A percentile compares a stretch with the other conserved stretches of the same genome.
phyloP scores from a whole-genome alignment of 345 rosid species.

The Turnera subulata region DNA sequence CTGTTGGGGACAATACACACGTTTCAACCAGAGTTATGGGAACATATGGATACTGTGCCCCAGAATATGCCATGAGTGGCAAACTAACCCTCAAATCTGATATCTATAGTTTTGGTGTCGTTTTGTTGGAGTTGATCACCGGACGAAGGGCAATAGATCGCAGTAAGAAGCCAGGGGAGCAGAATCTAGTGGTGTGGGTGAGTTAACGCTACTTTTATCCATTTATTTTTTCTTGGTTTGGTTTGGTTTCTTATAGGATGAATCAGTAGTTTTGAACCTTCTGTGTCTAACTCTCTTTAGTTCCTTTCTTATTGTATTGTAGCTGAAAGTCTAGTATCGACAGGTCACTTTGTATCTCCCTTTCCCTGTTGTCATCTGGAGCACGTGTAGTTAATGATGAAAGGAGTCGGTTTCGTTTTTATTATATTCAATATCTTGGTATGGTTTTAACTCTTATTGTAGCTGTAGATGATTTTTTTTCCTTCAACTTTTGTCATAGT shows the following conservation, averaged over 20 bases:
- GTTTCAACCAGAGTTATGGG: conserved; percentile 99
- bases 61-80: conserved; percentile 98
- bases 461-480: background rate
- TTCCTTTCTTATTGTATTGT: background rate
- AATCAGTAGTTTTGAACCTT: no score
- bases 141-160: conserved; percentile 86
- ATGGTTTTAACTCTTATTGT: background rate
- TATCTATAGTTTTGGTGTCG: conserved; percentile 96
- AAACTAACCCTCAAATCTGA: conserved; percentile 90
- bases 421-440: background rate
- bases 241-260: background rate
- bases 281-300: no score
- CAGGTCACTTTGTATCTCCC: background rate
- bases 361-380: no score
- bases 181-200: conserved; percentile 87
- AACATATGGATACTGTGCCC: conserved; percentile 97
- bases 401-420: background rate
- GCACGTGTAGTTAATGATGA: background rate
- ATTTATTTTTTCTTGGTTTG: background rate
- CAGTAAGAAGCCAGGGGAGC: conserved; percentile 57
- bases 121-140: conserved; percentile 81
- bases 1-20: conserved; percentile 95
- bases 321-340: background rate
- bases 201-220: conserved; percentile 15
- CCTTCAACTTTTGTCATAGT: conserved; percentile 35